phyloP scores from a whole-genome alignment of 1,139 yeast species.

The Candida neerlandica region DNA sequence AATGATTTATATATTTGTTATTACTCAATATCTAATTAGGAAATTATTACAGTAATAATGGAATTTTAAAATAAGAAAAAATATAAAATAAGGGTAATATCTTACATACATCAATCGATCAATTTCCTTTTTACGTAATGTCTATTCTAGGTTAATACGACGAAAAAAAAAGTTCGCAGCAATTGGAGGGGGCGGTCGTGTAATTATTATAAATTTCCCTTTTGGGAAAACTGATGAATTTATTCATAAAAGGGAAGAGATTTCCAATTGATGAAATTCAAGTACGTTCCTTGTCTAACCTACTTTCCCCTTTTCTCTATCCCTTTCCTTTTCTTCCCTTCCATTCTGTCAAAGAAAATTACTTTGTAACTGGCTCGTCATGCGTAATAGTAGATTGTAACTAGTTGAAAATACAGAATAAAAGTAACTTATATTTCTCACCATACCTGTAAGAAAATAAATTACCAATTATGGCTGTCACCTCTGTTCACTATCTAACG shows the following conservation, averaged over 20 bases:
- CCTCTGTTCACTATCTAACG: too few species aligned
- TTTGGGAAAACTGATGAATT: background rate
- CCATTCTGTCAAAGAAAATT: too few species aligned
- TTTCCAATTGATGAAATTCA: too few species aligned
- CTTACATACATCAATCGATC: background rate
- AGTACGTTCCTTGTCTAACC: too few species aligned
- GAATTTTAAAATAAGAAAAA: background rate
- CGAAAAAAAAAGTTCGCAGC: background rate
- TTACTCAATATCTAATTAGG: background rate
- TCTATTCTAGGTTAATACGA: background rate
- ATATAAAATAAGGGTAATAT: background rate
- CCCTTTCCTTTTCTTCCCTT: too few species aligned
- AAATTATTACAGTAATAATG: background rate
- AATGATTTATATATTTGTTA: slow-evolving; percentile 8
- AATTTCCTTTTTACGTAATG: slow-evolving; percentile 3
- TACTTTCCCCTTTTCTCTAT: too few species aligned
- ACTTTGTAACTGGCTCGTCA: too few species aligned
- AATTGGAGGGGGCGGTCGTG: background rate
- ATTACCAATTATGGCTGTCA: too few species aligned
- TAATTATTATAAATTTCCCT: background rate
- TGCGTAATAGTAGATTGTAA: too few species aligned
- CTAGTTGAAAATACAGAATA: too few species aligned
- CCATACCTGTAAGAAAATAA: too few species aligned
- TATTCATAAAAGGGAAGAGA: background rate
- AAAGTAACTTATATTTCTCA: too few species aligned